Evolutionary conservation across 1,139 yeast genomes (phyloP), one percentile per base, ranked within the genome.

Genomic region (Magnusiomyces ingens): DNA sequence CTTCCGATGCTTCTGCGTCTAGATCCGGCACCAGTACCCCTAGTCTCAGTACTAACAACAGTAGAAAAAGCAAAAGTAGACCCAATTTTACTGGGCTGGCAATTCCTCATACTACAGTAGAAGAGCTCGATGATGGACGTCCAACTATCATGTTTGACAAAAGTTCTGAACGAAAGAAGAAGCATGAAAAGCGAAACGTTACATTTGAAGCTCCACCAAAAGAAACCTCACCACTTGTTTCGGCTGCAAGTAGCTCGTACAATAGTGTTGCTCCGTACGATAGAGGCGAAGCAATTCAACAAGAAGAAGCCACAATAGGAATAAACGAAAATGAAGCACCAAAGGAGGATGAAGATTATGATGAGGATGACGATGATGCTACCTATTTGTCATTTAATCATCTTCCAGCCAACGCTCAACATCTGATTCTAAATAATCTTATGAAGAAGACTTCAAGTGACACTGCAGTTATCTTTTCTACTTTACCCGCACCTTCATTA

Each of bases 361-460:
- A 54, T n/a, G 50, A 47, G 3, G 50, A 46, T 8, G 57, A 52
- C 11, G 51, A 50, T 15, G 55, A 57, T 4, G 56, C 57, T 11
- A 51, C 57, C 37, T 58, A 65, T 41, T 64, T 81, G 13, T 78
- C 85, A 1, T 91, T 91, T 69, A 86, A 88, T 65, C 93, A 87
- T 57, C 71, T 93, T 21, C 96, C 98, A 0, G 94, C 96, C 2
- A 80, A 83, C 60, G 95, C 95, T 0, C 99, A 93, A 68, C 96
- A 91, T 67, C 70, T 91, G 50, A 84, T 93, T 50, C 72, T 93
- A 59, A 91, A 93, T 66, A 96, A 90, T 59, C 73, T 93, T 60
- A 90, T 93, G 95, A 71, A 71, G 52, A 72, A 76, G 46, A 75
- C 83, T 1, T 84, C 93, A 0, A 69, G 71, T 21, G 74, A 76